Conservation (phyloP, 1,284 basidiomycete genomes). For the Leccinum subspadiceum region DNA sequence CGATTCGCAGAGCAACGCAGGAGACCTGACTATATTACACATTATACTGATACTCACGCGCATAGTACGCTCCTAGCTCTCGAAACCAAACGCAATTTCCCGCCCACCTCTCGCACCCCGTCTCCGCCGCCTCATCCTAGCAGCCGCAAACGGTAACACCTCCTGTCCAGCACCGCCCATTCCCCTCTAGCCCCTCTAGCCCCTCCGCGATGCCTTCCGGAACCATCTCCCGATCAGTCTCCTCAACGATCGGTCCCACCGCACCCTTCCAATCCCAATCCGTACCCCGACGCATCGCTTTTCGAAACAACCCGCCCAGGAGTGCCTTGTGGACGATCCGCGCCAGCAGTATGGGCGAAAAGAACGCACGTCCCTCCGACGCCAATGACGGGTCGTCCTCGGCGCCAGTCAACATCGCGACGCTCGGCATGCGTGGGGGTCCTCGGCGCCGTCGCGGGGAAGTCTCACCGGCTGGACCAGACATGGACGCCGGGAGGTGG, state of each 20-base stretch:
- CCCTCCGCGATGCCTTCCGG: constrained; percentile 5
- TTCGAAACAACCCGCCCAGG: constrained; percentile 24
- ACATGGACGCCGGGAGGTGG: neutral
- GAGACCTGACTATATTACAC: neutral
- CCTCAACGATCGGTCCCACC: constrained; percentile 13
- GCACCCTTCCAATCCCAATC: constrained; percentile 27
- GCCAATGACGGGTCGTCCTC: neutral
- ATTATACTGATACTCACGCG: neutral
- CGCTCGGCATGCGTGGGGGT: constrained; percentile 16
- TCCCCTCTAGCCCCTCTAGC: neutral
- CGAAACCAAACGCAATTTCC: constrained; percentile 21
- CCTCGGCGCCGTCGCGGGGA: neutral
- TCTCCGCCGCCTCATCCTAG: constrained; percentile 27
- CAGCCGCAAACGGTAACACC: constrained; percentile 22
- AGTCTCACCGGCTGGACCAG: neutral
- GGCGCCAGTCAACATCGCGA: constrained; percentile 21
- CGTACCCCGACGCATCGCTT: constrained; percentile 13
- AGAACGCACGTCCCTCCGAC: constrained; percentile 1
- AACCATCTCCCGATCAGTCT: constrained; percentile 25
- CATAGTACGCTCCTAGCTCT: constrained; percentile 1
- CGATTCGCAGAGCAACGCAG: neutral
- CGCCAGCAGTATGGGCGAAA: constrained; percentile 22
- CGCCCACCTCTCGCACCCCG: constrained; percentile 21
- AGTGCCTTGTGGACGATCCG: constrained; percentile 26
- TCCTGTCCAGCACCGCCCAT: neutral